Base-by-base conservation (phyloP, 306 rosid genomes). In the Castanea sativa region DNA sequence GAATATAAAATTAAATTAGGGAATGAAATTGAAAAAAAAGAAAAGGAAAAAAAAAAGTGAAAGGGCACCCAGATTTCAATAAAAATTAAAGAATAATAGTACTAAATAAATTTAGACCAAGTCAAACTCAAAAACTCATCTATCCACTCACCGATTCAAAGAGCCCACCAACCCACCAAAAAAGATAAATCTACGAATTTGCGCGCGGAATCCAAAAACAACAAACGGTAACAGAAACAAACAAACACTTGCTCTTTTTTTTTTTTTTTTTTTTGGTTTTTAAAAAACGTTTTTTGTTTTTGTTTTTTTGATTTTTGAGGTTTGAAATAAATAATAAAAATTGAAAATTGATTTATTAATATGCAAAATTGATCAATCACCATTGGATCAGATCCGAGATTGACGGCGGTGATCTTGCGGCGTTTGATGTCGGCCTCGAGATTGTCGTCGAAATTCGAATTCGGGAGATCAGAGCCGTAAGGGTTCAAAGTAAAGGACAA, bases 191-290 rank as follows among this genome's bases (percentile, higher is more conserved):
- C 73, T 74, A 57, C 49, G 73, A 14, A 19, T 73, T 79, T 79
- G 75, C 81, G 89, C 94, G 92, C 93, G 91, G 89, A 89, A 78
- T 85, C 80, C 87, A 71, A 82, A 82, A 82, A 38, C 72, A 72
- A 59, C 13, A 32, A 76, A 64, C 11, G 25, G 57, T 25, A 19
- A 33, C 9, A 75, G 9, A 14, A 76, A 67, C 23, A 55, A 1
- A 21, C 15, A 35, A 41, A 41, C 45, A 41, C 11, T 41, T 2
- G 2, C 45, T 0, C 7, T 2, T 12, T 5, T 1, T 38, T 38
- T 2, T 12, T 5, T 1, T 38, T 27, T 43, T 53, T 20, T 21
- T 65, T 3, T 64, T 32, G 6, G 15, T 45, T 53, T 63, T 33
- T 30, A 30, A 27, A 76, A 65, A 76, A 49, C 65, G 52, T 51